Conservation (phyloP, 1,139 yeast species). For the Geotrichum siamense region DNA sequence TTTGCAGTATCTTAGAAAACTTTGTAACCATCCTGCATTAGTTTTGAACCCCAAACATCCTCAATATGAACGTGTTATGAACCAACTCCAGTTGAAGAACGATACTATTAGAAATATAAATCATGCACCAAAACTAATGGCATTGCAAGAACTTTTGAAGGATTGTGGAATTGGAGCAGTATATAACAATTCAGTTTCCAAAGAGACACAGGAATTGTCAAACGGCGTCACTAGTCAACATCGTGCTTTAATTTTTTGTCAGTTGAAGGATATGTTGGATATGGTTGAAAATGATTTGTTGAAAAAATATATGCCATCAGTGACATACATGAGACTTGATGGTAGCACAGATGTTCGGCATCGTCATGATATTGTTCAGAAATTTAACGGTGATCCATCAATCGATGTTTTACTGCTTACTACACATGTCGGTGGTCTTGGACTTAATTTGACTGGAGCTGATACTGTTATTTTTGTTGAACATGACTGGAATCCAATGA, state of each 20-base stretch:
- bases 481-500: constrained; percentile 99
- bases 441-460: constrained; percentile 94
- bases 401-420: constrained; percentile 88
- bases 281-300: constrained; percentile 88
- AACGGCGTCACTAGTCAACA: constrained; percentile 89
- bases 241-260: constrained; percentile 92
- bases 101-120: constrained; percentile 62
- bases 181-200: constrained; percentile 22
- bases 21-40: constrained; percentile 94
- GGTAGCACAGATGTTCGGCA: constrained; percentile 92
- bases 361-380: constrained; percentile 83
- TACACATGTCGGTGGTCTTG: constrained; percentile 97
- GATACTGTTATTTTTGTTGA: constrained; percentile 98
- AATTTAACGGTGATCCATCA: constrained; percentile 93
- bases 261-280: constrained; percentile 94
- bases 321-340: constrained; percentile 90
- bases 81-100: constrained; percentile 51
- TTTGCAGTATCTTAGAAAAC: constrained; percentile 90
- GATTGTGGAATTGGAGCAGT: constrained; percentile 89
- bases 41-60: constrained; percentile 87
- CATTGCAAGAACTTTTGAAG: constrained; percentile 68
- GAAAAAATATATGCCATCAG: constrained; percentile 78
- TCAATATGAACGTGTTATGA: constrained; percentile 57
- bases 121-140: constrained; percentile 85
- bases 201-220: constrained; percentile 34